These are phyloP conservation scores for Trichosanthes cucumerina DNA, from an alignment of 306 rosid genomes.

Conservation along the genomic window DNA sequence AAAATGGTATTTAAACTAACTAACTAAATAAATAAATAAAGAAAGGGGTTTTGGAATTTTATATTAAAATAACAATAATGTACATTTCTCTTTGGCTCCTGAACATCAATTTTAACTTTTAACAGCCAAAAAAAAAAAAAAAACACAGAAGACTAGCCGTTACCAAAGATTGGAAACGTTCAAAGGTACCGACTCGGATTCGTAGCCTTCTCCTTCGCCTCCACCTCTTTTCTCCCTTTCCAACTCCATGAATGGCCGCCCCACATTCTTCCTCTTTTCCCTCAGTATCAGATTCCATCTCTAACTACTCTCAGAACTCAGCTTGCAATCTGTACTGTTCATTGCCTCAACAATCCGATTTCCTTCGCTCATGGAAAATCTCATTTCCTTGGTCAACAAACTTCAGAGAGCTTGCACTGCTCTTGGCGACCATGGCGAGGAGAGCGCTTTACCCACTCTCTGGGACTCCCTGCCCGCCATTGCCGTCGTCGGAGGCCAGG, in stretches of 20 bases:
- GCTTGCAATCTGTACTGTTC: background rate
- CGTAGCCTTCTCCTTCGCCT: constrained; percentile 1
- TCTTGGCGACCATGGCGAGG: constrained; percentile 86
- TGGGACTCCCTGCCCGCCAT: constrained; percentile 96
- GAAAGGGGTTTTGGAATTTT: too few relatives aligned
- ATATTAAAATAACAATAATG: too few relatives aligned
- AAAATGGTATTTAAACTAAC: too few relatives aligned
- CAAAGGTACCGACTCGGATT: background rate
- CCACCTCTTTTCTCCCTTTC: background rate
- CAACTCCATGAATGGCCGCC: background rate
- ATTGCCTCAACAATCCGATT: background rate
- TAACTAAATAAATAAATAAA: too few relatives aligned
- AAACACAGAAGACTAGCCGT: background rate
- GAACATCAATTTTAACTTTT: too few relatives aligned
- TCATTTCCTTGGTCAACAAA: constrained; percentile 82
- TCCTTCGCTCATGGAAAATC: constrained; percentile 52
- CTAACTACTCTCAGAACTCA: background rate
- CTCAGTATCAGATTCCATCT: background rate
- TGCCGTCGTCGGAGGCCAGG: constrained; percentile 98
- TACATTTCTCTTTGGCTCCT: too few relatives aligned
- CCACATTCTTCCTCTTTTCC: background rate
- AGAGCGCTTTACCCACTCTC: constrained; percentile 65
- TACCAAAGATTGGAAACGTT: background rate
- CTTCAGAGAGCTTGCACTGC: constrained; percentile 93
- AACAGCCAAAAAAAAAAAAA: too few relatives aligned